Percentiles rank a stretch among this genome's conserved stretches.
Evolutionary conservation across 306 rosid genomes (phyloP).

Genomic region (Cicer yamashitae): DNA sequence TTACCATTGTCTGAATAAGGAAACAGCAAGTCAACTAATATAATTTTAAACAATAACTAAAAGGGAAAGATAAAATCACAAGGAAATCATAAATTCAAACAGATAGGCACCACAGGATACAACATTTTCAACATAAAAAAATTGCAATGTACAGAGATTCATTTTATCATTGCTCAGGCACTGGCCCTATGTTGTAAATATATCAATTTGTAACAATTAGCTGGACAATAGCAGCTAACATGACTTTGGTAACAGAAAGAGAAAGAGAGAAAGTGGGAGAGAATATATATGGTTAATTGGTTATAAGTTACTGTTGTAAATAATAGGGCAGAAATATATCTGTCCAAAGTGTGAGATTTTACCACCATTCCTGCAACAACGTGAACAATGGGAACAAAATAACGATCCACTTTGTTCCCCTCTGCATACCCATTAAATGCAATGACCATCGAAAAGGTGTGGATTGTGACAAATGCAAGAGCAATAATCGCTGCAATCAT

Average conservation of each 20-base stretch:
- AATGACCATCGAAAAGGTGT: slow-evolving; percentile 95
- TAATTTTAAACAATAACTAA: slow-evolving; percentile 31
- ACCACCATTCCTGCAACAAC: slow-evolving; percentile 84
- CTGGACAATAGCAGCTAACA: slow-evolving; percentile 12
- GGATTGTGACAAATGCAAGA: slow-evolving; percentile 91
- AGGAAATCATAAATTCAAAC: slow-evolving; percentile 37
- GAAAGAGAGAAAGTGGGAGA: neutral
- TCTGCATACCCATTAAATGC: slow-evolving; percentile 93
- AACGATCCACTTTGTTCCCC: slow-evolving; percentile 74
- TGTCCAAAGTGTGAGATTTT: slow-evolving; percentile 45
- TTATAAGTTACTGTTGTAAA: slow-evolving; percentile 29
- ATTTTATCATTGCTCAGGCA: neutral
- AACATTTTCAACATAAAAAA: slow-evolving; percentile 6
- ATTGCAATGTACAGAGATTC: neutral
- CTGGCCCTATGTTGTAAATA: slow-evolving; percentile 5
- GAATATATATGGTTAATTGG: neutral
- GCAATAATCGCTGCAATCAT: slow-evolving; percentile 77
- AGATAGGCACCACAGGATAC: slow-evolving; percentile 19
- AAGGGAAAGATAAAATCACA: slow-evolving; percentile 12
- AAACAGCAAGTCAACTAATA: slow-evolving; percentile 43
- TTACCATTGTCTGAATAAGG: slow-evolving; percentile 74
- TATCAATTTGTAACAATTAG: neutral
- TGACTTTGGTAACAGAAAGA: neutral
- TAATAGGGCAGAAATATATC: slow-evolving; percentile 19
- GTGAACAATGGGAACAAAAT: slow-evolving; percentile 82